Percentiles rank a stretch among this genome's conserved stretches.
Conservation (phyloP, 169 alveolate genomes). For the Perkinsus chesapeaki region DNA sequence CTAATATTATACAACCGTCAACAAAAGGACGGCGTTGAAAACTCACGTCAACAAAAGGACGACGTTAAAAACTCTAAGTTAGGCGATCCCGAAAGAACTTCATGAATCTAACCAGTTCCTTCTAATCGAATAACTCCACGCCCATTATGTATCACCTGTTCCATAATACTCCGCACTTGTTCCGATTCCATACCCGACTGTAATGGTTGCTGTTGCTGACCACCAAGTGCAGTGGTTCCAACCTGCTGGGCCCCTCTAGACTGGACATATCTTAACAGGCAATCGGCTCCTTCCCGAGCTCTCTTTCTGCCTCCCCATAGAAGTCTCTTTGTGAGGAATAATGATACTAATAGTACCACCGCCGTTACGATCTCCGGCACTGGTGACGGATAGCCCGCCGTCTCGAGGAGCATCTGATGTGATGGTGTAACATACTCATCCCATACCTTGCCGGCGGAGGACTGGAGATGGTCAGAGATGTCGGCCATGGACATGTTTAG, state of each 20-base stretch:
- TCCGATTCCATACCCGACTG: background rate
- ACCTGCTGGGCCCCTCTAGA: background rate
- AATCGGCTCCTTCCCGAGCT: background rate
- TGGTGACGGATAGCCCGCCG: background rate
- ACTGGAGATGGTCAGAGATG: background rate
- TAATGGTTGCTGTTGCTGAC: too few species aligned
- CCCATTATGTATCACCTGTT: background rate
- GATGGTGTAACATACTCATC: background rate
- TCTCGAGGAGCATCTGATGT: background rate
- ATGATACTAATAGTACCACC: background rate
- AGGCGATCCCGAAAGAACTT: too few species aligned
- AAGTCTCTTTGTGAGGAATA: background rate
- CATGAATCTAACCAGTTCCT: too few species aligned
- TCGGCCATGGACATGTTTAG: background rate
- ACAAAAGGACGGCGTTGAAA: too few species aligned
- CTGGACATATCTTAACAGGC: background rate
- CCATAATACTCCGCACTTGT: background rate
- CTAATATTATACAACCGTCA: too few species aligned
- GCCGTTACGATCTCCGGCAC: background rate
- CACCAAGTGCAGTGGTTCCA: background rate
- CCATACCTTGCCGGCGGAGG: background rate
- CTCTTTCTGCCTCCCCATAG: background rate
- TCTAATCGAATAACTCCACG: background rate
- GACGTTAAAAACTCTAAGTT: too few species aligned
- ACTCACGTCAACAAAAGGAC: too few species aligned